phyloP scores from a whole-genome alignment of 768 basidiomycete species.

The Tricholoma terreum region DNA sequence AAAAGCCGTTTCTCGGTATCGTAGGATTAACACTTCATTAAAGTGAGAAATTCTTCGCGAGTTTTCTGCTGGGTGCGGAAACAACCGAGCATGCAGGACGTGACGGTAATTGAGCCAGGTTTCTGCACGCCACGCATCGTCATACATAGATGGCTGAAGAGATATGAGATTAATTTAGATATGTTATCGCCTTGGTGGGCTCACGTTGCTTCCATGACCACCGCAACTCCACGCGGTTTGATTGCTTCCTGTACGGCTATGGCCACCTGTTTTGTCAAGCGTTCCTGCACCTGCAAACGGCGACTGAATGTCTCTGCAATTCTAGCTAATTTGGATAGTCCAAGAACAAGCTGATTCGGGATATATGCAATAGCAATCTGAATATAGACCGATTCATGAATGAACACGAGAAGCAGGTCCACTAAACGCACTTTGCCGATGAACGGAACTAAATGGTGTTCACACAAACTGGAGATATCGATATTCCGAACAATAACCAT shows the following conservation, averaged over 20 bases:
- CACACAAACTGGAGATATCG: slow-evolving; percentile 94
- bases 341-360: slow-evolving; percentile 90
- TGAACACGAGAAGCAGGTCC: slow-evolving; percentile 7
- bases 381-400: slow-evolving; percentile 19
- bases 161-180: slow-evolving; percentile 8
- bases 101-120: slow-evolving; percentile 92
- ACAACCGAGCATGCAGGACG: slow-evolving; percentile 97
- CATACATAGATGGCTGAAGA: slow-evolving; percentile 90
- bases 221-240: slow-evolving; percentile 94
- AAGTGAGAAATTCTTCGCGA: slow-evolving; percentile 90
- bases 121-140: slow-evolving; percentile 99
- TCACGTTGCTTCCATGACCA: slow-evolving; percentile 97
- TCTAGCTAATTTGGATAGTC: slow-evolving; percentile 92
- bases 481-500: slow-evolving; percentile 99
- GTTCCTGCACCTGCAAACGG: slow-evolving; percentile 95
- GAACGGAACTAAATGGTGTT: slow-evolving; percentile 98
- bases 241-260: slow-evolving; percentile 98
- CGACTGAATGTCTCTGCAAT: slow-evolving; percentile 97
- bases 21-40: slow-evolving; percentile 54
- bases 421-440: slow-evolving; percentile 78
- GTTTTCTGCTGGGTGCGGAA: slow-evolving; percentile 99
- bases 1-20: no score
- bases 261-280: slow-evolving; percentile 95
- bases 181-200: slow-evolving; percentile 27
- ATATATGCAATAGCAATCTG: slow-evolving; percentile 98